phyloP scores from a whole-genome alignment of 2,329 filamentous ascomycete genomes.

The Sphaerulina vaccinii region DNA sequence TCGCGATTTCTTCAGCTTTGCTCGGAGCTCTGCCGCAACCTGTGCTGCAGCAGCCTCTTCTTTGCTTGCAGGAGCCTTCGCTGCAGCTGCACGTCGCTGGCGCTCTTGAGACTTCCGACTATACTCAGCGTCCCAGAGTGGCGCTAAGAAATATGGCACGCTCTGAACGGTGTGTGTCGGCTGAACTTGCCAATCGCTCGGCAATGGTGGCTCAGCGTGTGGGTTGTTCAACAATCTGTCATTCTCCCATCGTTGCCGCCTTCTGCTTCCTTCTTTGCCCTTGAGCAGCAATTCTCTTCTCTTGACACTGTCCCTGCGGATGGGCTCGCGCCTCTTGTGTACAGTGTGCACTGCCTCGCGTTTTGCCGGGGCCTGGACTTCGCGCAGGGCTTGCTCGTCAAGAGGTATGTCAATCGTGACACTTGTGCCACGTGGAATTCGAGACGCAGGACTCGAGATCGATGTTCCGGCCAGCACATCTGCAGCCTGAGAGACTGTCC shows the following conservation, averaged over 20 bases:
- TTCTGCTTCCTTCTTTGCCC: conserved; percentile 85
- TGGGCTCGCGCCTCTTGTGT: conserved; percentile 54
- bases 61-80: conserved; percentile 50
- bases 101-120: conserved; percentile 33
- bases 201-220: conserved; percentile 76
- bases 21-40: conserved; percentile 76
- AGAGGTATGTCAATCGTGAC: conserved; percentile 72
- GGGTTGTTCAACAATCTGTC: conserved; percentile 86
- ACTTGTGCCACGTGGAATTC: conserved; percentile 52
- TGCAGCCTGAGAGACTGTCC: conserved; percentile 48
- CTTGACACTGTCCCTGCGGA: conserved; percentile 62
- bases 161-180: conserved; percentile 75
- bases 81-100: conserved; percentile 44
- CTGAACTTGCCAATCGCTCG: conserved; percentile 77
- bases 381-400: conserved; percentile 53
- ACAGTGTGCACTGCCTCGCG: conserved; percentile 35
- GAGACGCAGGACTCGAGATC: conserved; percentile 37
- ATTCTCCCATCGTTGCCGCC: conserved; percentile 92
- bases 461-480: conserved; percentile 43
- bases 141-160: conserved; percentile 86
- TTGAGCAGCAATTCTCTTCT: conserved; percentile 75
- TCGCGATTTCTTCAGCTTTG: conserved; percentile 74
- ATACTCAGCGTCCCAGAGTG: conserved; percentile 70
- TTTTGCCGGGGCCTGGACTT: conserved; percentile 26
- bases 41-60: conserved; percentile 47